Conservation (phyloP, 495 filamentous ascomycete genomes). For the Annulohypoxylon bovei region DNA sequence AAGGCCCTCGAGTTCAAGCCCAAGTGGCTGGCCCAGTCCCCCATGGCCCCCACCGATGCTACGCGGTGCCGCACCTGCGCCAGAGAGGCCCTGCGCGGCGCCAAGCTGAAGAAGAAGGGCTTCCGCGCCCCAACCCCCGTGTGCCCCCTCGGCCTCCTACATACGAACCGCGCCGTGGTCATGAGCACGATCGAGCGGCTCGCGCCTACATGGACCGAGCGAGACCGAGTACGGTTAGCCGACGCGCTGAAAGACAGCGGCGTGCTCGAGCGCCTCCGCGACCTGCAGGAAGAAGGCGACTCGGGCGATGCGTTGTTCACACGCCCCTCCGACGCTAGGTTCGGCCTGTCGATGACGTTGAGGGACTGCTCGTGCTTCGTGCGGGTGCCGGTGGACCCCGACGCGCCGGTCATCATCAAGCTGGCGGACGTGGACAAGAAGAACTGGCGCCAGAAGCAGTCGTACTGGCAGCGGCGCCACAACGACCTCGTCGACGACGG, state of each 20-base stretch:
- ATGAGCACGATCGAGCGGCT: slow-evolving; percentile 48
- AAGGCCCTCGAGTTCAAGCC: slow-evolving; percentile 85
- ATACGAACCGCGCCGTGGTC: slow-evolving; percentile 46
- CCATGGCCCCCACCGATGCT: slow-evolving; percentile 71
- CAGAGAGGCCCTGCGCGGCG: slow-evolving; percentile 67
- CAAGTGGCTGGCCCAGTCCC: slow-evolving; percentile 91
- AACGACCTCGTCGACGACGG: slow-evolving; percentile 69
- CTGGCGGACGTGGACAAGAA: slow-evolving; percentile 92
- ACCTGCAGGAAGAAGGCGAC: slow-evolving; percentile 63
- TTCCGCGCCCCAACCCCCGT: slow-evolving; percentile 28
- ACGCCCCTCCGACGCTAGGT: slow-evolving; percentile 43
- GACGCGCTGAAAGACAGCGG: slow-evolving; percentile 37
- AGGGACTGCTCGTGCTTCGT: slow-evolving; percentile 89
- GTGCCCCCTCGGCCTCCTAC: slow-evolving; percentile 53
- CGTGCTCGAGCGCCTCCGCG: slow-evolving; percentile 58
- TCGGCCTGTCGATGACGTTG: slow-evolving; percentile 80
- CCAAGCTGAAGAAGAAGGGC: slow-evolving; percentile 38
- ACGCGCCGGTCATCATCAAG: slow-evolving; percentile 70
- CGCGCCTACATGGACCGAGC: slow-evolving; percentile 42
- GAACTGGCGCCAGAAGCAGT: slow-evolving; percentile 71
- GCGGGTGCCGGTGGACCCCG: slow-evolving; percentile 59
- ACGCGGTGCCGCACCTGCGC: slow-evolving; percentile 89
- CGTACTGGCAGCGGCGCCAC: slow-evolving; percentile 78
- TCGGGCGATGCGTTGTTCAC: slow-evolving; percentile 52
- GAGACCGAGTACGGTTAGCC: slow-evolving; percentile 30